Evolutionary conservation across 345 rosid genomes (phyloP), one percentile per base, ranked within the genome.

Genomic region (Kandelia obovata): DNA sequence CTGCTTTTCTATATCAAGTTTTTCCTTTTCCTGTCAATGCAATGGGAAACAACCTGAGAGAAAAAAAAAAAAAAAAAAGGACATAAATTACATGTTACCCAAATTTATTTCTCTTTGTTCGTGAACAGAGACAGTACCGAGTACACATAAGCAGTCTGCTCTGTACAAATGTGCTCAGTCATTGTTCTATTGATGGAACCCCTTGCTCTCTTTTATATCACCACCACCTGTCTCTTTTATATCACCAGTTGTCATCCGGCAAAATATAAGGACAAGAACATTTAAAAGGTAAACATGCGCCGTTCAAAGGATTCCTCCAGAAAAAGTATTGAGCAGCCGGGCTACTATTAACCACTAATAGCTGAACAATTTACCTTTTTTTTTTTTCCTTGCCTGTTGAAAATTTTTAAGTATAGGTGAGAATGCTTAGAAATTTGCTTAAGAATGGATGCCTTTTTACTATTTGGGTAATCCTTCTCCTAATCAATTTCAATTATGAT

Each of bases 1-100:
- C 47, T 11, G 19, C 62, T 7, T 55, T 53, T 53, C 11, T 19
- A 2, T 5, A 26, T 55, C 59, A 23, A 25, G 59, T 56, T 23
- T 73, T 69, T 58, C 57, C 35, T 62, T 82, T 77, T 62, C 68
- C 67, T 32, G 77, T 76, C 74, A 67, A 60, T 79, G 83, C 79
- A 74, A 71, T 71, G 72, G 80, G 79, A 75, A 81, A 73, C 83
- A 82, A 67, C 70, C 71, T 51, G 73, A 76, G 72, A 62, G 65
- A 49, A 67, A 56, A 65, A 66, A 71, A 66, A 66, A 71, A 66
- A 21, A 21, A 21, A 21, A 21, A 21, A 34, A 66, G 62, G 72
- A 76, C 80, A 80, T 74, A 77, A 83, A 77, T 58, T 71, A 60
- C 68, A 62, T 64, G 49, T 69, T 67, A 64, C 62, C 62, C 23